Conservation (phyloP, 2,329 filamentous ascomycete genomes). For the Clarireedia sp. region DNA sequence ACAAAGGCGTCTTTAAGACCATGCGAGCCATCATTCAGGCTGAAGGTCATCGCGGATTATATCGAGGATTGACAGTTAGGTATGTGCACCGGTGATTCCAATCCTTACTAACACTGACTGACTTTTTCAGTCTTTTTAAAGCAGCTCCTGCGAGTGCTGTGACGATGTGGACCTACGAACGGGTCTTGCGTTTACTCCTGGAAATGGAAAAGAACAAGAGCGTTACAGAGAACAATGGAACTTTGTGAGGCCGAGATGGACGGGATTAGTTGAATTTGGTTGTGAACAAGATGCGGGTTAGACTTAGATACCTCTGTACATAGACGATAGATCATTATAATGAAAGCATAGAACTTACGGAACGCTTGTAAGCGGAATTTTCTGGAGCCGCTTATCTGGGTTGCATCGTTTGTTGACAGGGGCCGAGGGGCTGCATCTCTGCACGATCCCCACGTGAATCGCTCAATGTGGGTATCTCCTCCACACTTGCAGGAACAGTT, state of each 20-base stretch:
- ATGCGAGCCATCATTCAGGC: constrained; percentile 58
- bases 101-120: background rate
- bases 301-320: too few relatives aligned
- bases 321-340: too few relatives aligned
- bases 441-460: too few relatives aligned
- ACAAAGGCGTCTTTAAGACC: constrained; percentile 57
- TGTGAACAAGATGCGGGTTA: too few relatives aligned
- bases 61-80: constrained; percentile 77
- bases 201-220: constrained; percentile 3
- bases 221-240: background rate
- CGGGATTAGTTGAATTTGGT: too few relatives aligned
- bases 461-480: too few relatives aligned
- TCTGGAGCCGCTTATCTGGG: too few relatives aligned
- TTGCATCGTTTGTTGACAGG: too few relatives aligned
- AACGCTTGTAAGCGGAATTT: too few relatives aligned
- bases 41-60: constrained; percentile 75
- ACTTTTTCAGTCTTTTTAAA: constrained; percentile 60
- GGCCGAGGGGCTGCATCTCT: too few relatives aligned
- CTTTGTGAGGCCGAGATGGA: too few relatives aligned
- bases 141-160: constrained; percentile 74
- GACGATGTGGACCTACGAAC: constrained; percentile 72
- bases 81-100: constrained; percentile 6
- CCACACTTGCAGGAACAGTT: background rate
- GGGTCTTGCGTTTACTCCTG: constrained; percentile 37
- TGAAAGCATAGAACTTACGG: too few relatives aligned